These are phyloP conservation scores for Protostelium mycophagum DNA, from an alignment of 78 protist species.

Conservation along the genomic window DNA sequence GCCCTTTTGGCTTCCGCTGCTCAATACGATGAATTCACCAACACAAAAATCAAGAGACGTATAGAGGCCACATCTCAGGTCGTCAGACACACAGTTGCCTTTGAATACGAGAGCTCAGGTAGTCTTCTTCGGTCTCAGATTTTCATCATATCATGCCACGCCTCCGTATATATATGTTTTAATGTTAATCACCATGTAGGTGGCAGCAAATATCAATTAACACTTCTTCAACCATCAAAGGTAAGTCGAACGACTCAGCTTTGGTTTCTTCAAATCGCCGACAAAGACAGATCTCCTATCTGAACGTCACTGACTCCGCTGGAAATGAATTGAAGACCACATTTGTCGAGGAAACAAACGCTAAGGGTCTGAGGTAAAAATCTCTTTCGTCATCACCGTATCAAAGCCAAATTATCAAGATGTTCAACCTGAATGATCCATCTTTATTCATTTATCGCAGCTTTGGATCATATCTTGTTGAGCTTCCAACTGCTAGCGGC, in stretches of 20 bases:
- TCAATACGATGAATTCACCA: background rate
- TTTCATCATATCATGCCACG: no score
- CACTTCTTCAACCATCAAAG: background rate
- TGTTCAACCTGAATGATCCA: background rate
- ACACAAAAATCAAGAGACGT: constrained; percentile 1
- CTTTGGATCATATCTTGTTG: background rate
- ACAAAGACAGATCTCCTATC: background rate
- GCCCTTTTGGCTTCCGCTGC: background rate
- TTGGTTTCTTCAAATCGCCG: background rate
- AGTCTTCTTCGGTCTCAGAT: no score
- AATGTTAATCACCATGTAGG: no score
- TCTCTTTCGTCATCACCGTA: no score
- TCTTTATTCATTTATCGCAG: no score
- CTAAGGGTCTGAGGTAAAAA: background rate
- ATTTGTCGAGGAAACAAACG: background rate
- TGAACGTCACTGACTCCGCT: background rate
- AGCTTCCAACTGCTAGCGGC: background rate
- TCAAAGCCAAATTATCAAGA: background rate
- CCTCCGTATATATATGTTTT: no score
- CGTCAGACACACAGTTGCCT: constrained; percentile 1
- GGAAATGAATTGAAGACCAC: background rate
- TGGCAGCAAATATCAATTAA: background rate
- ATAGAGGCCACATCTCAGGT: background rate
- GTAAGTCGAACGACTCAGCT: background rate
- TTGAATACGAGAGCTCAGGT: background rate